These are phyloP conservation scores for Globisporangium paddicum DNA, from an alignment of 352 stramenopile species.

Conservation along the genomic window DNA sequence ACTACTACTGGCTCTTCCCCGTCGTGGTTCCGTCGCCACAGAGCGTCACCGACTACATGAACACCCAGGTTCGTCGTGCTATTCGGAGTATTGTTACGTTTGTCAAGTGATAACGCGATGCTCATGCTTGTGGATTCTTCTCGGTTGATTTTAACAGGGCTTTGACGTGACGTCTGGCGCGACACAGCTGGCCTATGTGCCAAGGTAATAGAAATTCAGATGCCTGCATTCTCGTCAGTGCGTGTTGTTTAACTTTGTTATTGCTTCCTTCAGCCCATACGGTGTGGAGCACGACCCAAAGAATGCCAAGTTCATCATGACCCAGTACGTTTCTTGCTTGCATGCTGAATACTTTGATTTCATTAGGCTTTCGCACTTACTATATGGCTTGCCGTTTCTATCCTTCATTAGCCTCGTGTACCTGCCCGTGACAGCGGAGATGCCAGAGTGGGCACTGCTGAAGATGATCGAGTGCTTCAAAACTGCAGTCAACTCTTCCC, in stretches of 20 bases:
- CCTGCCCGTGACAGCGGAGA: constrained; percentile 72
- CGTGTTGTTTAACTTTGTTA: not conserved
- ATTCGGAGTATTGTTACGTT: not conserved
- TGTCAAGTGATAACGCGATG: not conserved
- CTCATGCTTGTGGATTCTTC: not conserved
- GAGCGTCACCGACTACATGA: constrained; percentile 63
- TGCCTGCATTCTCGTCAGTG: not conserved
- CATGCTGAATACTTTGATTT: too few species aligned
- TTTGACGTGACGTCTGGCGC: constrained; percentile 79
- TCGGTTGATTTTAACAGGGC: constrained; percentile 29
- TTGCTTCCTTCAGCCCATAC: constrained; percentile 24
- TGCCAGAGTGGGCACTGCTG: constrained; percentile 64
- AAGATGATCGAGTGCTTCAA: constrained; percentile 73
- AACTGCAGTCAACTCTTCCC: constrained; percentile 33
- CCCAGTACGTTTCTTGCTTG: constrained; percentile 29
- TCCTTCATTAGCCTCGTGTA: constrained; percentile 56
- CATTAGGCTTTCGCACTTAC: too few species aligned
- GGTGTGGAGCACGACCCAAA: constrained; percentile 46
- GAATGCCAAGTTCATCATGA: constrained; percentile 72
- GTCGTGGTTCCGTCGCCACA: constrained; percentile 57
- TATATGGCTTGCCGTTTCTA: too few species aligned
- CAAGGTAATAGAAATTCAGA: constrained; percentile 29
- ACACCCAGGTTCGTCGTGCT: constrained; percentile 37
- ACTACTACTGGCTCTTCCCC: constrained; percentile 85
- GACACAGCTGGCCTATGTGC: constrained; percentile 66